Percentiles rank a stretch among this genome's conserved stretches.
Evolutionary conservation across 2,329 filamentous ascomycete species (phyloP).

Genomic region (Westerdykella aurantiaca): DNA sequence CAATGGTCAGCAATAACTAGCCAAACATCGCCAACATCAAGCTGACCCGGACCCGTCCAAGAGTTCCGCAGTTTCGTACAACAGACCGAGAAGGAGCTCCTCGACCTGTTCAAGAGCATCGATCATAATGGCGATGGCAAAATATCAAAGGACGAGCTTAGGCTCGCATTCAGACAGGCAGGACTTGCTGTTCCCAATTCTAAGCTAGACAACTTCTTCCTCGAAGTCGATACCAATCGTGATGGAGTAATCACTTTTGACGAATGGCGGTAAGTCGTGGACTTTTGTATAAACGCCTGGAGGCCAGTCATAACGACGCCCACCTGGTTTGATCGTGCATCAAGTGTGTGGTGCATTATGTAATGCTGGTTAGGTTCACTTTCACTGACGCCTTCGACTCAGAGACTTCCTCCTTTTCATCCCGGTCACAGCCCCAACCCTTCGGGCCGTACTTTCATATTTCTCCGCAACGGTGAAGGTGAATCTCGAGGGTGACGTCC

Average conservation of each 20-base stretch:
- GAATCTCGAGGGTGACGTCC: conserved; percentile 88
- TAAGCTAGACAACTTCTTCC: conserved; percentile 79
- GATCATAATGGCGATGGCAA: conserved; percentile 80
- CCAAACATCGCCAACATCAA: conserved; percentile 4
- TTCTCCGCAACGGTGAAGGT: conserved; percentile 85
- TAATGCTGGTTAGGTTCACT: background rate
- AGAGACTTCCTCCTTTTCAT: conserved; percentile 91
- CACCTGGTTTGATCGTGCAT: no score
- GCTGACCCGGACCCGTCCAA: conserved; percentile 37
- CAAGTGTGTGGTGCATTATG: no score
- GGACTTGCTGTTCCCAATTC: conserved; percentile 72
- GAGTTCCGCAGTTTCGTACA: conserved; percentile 89
- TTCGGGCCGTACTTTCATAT: conserved; percentile 81
- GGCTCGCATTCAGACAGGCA: conserved; percentile 67
- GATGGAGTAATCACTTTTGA: conserved; percentile 85
- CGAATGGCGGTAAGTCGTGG: conserved; percentile 80
- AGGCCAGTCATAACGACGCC: no score
- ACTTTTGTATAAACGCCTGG: no score
- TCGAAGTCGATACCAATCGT: conserved; percentile 80
- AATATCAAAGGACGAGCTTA: conserved; percentile 80
- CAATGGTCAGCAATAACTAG: conserved; percentile 53
- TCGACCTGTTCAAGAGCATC: conserved; percentile 75
- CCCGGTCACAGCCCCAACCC: conserved; percentile 60
- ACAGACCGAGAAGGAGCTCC: conserved; percentile 77
- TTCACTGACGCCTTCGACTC: background rate